Conservation (phyloP, 148 eudicot species). For the Spergularia bocconei region DNA sequence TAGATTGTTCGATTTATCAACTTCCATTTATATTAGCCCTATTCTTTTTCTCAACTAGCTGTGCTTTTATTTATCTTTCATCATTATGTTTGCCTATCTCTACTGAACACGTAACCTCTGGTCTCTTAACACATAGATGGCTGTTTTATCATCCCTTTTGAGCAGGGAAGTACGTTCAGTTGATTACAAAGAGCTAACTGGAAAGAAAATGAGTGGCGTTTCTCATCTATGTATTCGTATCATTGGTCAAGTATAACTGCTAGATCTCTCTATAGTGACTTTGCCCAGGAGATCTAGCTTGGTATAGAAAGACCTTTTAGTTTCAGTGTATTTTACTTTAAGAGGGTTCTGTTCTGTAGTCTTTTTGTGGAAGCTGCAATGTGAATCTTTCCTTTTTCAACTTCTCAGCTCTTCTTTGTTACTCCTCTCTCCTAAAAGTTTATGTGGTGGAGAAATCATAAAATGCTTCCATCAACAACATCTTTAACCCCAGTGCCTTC, state of each 20-base stretch:
- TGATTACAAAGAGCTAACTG: neutral
- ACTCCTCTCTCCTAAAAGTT: neutral
- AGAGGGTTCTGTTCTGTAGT: neutral
- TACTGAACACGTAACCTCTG: too few species aligned
- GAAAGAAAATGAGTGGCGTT: neutral
- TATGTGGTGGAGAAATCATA: neutral
- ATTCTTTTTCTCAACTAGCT: too few species aligned
- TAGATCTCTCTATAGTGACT: neutral
- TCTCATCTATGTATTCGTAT: neutral
- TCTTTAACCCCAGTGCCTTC: too few species aligned
- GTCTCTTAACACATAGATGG: too few species aligned
- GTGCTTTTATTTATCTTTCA: too few species aligned
- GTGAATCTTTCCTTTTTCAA: neutral
- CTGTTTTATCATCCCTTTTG: too few species aligned
- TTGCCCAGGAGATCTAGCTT: neutral
- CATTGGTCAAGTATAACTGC: neutral
- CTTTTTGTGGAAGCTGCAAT: neutral
- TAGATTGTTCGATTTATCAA: too few species aligned
- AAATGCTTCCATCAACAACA: neutral
- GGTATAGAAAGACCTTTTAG: neutral
- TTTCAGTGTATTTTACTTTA: neutral
- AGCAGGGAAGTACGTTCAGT: neutral
- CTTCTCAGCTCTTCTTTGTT: neutral
- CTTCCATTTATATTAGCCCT: too few species aligned
- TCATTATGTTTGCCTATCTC: too few species aligned